A percentile compares a stretch with the other conserved stretches of the same genome.
These are phyloP conservation scores for Pascua guehoae DNA, from an alignment of 1,284 basidiomycete species.

Conservation along the genomic window DNA sequence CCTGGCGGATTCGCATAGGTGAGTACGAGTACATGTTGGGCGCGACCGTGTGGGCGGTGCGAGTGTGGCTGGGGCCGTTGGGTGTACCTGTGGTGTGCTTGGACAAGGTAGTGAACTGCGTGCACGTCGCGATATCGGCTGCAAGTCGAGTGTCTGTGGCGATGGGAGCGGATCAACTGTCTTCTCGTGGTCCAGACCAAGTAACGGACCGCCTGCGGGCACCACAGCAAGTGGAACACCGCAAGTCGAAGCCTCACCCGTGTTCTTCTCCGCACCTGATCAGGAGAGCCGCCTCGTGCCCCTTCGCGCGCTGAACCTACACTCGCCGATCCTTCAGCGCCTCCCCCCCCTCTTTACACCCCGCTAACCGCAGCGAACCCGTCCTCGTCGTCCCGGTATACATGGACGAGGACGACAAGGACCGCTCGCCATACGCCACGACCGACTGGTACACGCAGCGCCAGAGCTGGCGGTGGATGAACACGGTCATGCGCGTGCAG, in stretches of 20 bases:
- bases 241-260: too few species aligned
- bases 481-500: conserved; percentile 94
- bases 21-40: conserved; percentile 36
- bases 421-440: conserved; percentile 56
- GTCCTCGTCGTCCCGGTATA: conserved; percentile 85
- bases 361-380: too few species aligned
- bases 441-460: conserved; percentile 60
- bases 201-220: too few species aligned
- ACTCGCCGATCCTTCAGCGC: too few species aligned
- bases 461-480: conserved; percentile 91
- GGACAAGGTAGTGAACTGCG: too few species aligned
- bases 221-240: too few species aligned
- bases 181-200: conserved; percentile 57
- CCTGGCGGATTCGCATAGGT: conserved; percentile 95
- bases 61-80: neutral
- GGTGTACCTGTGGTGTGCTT: neutral
- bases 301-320: too few species aligned
- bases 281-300: too few species aligned
- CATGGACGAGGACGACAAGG: conserved; percentile 69
- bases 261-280: too few species aligned
- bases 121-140: too few species aligned
- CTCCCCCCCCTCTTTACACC: too few species aligned
- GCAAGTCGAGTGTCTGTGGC: too few species aligned
- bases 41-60: neutral
- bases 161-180: conserved; percentile 55